Evolutionary conservation across 1,139 yeast genomes (phyloP).

Genomic region (Candida sanyaensis): DNA sequence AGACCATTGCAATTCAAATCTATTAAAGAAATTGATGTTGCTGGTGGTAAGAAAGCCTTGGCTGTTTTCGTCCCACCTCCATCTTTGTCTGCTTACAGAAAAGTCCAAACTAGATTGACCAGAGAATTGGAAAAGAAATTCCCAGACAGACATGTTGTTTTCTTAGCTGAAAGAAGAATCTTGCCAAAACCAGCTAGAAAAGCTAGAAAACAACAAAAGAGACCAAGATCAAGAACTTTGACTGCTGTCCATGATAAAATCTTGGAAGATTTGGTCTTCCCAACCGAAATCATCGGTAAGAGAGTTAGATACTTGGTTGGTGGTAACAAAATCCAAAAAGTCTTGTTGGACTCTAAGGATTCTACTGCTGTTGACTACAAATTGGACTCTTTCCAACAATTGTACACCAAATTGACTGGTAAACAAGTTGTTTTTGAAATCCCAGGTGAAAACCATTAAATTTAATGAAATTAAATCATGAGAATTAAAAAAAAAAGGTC

Average conservation of each 20-base stretch:
- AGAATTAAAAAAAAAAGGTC: too few species aligned
- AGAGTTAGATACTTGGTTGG: slow-evolving; percentile 99
- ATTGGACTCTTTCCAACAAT: slow-evolving; percentile 99
- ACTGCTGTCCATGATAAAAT: slow-evolving; percentile 98
- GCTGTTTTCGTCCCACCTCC: slow-evolving; percentile 99
- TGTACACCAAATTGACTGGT: slow-evolving; percentile 98
- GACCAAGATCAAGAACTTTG: slow-evolving; percentile 99
- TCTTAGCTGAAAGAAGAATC: slow-evolving; percentile 99
- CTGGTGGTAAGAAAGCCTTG: slow-evolving; percentile 98
- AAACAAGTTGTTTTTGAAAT: slow-evolving; percentile 99
- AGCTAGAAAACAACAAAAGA: slow-evolving; percentile 94
- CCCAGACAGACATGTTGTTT: slow-evolving; percentile 99
- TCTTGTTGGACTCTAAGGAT: slow-evolving; percentile 97
- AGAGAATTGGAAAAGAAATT: slow-evolving; percentile 99
- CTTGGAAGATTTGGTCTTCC: slow-evolving; percentile 99
- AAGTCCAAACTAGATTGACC: slow-evolving; percentile 95
- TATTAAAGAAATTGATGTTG: slow-evolving; percentile 95
- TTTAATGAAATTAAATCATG: not conserved
- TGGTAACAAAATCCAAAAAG: slow-evolving; percentile 98
- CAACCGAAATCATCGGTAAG: slow-evolving; percentile 99
- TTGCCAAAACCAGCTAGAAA: slow-evolving; percentile 95
- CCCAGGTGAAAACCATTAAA: slow-evolving; percentile 63
- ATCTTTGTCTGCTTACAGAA: slow-evolving; percentile 91
- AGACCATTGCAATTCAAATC: slow-evolving; percentile 99
- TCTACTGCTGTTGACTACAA: slow-evolving; percentile 97